These are phyloP conservation scores for Scytalidium sp. DNA, from an alignment of 2,329 filamentous ascomycete species.

Conservation along the genomic window DNA sequence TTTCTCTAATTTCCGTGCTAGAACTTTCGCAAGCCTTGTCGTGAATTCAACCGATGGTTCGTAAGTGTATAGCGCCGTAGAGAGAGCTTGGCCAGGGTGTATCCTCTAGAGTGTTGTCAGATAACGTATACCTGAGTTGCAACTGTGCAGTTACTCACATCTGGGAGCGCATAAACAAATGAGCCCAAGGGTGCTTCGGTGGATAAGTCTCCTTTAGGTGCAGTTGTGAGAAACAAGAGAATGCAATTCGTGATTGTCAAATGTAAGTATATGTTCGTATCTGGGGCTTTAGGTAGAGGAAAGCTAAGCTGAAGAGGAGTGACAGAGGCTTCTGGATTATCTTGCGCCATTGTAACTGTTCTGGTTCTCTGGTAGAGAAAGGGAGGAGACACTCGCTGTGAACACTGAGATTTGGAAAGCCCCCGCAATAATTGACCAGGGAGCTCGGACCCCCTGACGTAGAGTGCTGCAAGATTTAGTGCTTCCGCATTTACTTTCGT, in stretches of 20 bases:
- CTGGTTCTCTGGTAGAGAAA: background rate
- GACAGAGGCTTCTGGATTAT: background rate
- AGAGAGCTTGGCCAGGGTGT: slow-evolving; percentile 59
- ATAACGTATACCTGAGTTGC: slow-evolving; percentile 1
- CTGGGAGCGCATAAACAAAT: slow-evolving; percentile 90
- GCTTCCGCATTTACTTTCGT: too few species aligned
- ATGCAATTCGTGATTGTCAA: slow-evolving; percentile 56
- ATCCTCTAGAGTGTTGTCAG: slow-evolving; percentile 23
- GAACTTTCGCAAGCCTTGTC: slow-evolving; percentile 75
- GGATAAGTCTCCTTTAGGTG: slow-evolving; percentile 48
- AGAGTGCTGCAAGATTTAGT: too few species aligned
- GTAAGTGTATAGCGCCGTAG: slow-evolving; percentile 75
- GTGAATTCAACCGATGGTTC: slow-evolving; percentile 83
- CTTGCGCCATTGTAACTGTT: background rate
- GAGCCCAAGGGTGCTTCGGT: slow-evolving; percentile 67
- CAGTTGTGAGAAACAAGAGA: slow-evolving; percentile 60
- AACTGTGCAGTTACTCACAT: slow-evolving; percentile 52
- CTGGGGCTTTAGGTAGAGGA: slow-evolving; percentile 56
- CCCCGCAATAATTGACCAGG: background rate
- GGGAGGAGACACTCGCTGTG: background rate
- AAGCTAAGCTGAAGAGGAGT: slow-evolving; percentile 47
- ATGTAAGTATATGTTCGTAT: slow-evolving; percentile 59
- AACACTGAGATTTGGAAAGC: background rate
- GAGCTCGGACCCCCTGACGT: background rate
- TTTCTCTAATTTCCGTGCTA: slow-evolving; percentile 68